A percentile compares a stretch with the other conserved stretches of the same genome.
Evolutionary conservation across 2,329 filamentous ascomycete genomes (phyloP).

Genomic region (Alternaria postmessia): DNA sequence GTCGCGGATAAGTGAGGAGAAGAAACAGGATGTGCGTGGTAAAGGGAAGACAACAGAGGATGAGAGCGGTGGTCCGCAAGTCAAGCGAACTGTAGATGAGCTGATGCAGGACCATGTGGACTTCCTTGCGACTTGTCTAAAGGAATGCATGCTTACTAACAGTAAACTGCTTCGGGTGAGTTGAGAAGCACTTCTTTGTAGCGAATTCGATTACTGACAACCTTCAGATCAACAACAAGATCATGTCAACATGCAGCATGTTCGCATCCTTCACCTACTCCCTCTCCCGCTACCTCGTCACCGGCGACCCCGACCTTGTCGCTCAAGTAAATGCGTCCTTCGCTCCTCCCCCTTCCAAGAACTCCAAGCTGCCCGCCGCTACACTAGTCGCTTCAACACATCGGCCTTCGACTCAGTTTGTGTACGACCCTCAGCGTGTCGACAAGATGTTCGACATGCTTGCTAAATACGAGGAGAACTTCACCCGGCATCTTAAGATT

Average conservation of each 20-base stretch:
- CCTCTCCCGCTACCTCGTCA: slow-evolving; percentile 83
- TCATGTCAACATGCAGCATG: slow-evolving; percentile 94
- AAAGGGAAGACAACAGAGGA: slow-evolving; percentile 41
- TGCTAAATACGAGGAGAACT: slow-evolving; percentile 91
- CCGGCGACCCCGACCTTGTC: slow-evolving; percentile 80
- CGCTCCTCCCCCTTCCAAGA: slow-evolving; percentile 34
- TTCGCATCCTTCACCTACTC: slow-evolving; percentile 91
- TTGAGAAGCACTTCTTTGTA: slow-evolving; percentile 1
- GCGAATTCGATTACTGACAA: slow-evolving; percentile 9
- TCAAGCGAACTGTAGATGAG: slow-evolving; percentile 89
- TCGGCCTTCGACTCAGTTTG: slow-evolving; percentile 46
- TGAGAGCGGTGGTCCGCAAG: slow-evolving; percentile 51
- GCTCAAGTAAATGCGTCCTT: slow-evolving; percentile 65
- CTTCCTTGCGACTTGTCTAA: slow-evolving; percentile 95
- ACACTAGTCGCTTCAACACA: slow-evolving; percentile 22
- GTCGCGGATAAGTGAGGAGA: slow-evolving; percentile 73
- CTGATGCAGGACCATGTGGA: slow-evolving; percentile 99
- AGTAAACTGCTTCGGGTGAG: slow-evolving; percentile 88
- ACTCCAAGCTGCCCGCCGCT: slow-evolving; percentile 20
- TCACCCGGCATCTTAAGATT: slow-evolving; percentile 90
- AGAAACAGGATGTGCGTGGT: slow-evolving; percentile 60
- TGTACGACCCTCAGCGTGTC: slow-evolving; percentile 68
- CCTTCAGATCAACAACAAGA: slow-evolving; percentile 88
- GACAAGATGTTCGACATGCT: slow-evolving; percentile 86
- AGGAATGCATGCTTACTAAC: slow-evolving; percentile 99